Conservation (phyloP, 345 rosid genomes). For the Eucalyptus cloeziana region DNA sequence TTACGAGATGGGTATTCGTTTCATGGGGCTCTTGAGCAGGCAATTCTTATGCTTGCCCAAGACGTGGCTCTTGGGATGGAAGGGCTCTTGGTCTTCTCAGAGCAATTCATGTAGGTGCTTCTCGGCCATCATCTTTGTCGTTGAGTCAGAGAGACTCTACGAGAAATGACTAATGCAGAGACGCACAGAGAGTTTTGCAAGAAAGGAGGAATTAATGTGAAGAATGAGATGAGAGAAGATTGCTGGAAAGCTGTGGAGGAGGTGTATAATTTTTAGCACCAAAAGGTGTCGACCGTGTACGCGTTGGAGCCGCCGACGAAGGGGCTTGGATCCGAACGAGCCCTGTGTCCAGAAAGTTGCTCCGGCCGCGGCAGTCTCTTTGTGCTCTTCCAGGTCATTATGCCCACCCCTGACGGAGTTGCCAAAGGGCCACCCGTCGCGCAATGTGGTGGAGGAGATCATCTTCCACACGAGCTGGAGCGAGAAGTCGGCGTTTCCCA, state of each 20-base stretch:
- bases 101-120: constrained; percentile 59
- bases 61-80: constrained; percentile 54
- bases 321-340: not conserved
- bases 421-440: constrained; percentile 71
- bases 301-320: too few species aligned
- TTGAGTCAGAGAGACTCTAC: not conserved
- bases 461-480: constrained; percentile 94
- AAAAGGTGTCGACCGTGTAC: too few species aligned
- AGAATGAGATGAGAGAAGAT: too few species aligned
- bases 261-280: too few species aligned
- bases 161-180: not conserved
- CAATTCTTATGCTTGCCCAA: constrained; percentile 22
- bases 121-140: not conserved
- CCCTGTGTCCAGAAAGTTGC: not conserved
- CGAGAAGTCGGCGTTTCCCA: constrained; percentile 46
- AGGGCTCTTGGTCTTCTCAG: constrained; percentile 86
- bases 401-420: constrained; percentile 72
- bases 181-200: not conserved
- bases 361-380: constrained; percentile 7
- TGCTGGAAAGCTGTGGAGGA: too few species aligned
- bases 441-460: constrained; percentile 90
- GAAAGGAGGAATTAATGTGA: too few species aligned
- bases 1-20: constrained; percentile 3
- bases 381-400: constrained; percentile 31
- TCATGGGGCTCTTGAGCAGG: constrained; percentile 34